Percentiles rank a stretch among this genome's conserved stretches.
Evolutionary conservation across 495 filamentous ascomycete genomes (phyloP).

Genomic region (Lepidopterella palustris): DNA sequence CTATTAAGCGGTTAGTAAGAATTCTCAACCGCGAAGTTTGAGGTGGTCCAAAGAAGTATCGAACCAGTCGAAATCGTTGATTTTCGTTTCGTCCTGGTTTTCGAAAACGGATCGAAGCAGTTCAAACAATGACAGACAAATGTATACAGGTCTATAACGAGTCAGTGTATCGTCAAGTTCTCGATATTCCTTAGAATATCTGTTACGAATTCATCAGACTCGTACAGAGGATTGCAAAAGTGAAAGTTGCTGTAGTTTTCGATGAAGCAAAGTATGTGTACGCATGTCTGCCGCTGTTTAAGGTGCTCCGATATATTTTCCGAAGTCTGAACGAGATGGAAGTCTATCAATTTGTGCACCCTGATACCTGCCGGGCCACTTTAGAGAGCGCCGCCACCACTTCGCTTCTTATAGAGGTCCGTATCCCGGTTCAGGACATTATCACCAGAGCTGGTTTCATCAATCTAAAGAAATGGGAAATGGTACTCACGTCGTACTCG

Average conservation of each 20-base stretch:
- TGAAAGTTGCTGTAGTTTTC: neutral
- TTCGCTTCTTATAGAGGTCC: neutral
- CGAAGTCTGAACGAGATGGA: neutral
- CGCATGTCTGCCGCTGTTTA: neutral
- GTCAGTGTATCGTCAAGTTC: too few relatives aligned
- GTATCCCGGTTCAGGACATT: neutral
- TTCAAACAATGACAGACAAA: neutral
- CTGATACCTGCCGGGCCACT: neutral
- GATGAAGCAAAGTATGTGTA: neutral
- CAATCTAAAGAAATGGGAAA: neutral
- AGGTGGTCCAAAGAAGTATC: neutral
- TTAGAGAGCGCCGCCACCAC: neutral
- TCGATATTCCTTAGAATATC: too few relatives aligned
- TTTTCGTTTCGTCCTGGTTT: neutral
- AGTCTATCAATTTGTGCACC: neutral
- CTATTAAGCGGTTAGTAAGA: neutral
- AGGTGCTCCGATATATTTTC: neutral
- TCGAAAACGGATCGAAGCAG: neutral
- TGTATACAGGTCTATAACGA: too few relatives aligned
- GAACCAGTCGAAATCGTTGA: neutral
- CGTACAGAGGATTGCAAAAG: too few relatives aligned
- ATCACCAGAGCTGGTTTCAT: neutral
- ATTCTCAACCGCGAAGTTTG: neutral
- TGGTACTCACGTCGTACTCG: constrained; percentile 26
- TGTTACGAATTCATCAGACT: too few relatives aligned